Percentiles rank a stretch among this genome's conserved stretches.
Evolutionary conservation across 331 rosid species (phyloP).

Genomic region (Malus hybrid): DNA sequence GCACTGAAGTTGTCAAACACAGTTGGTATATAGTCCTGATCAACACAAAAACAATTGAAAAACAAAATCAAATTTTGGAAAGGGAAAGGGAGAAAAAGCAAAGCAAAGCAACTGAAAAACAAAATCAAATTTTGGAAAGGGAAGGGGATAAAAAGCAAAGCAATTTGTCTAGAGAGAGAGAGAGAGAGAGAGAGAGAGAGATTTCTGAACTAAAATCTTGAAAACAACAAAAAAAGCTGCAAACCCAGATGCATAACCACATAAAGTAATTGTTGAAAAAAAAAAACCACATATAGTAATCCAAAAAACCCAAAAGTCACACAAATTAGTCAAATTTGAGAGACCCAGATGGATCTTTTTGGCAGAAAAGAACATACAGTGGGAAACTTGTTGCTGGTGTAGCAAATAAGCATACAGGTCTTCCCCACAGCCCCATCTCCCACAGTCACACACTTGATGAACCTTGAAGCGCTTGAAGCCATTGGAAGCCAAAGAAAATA

Average conservation of each 20-base stretch:
- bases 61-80: background rate
- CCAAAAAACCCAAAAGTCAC: too few relatives aligned
- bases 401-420: constrained; percentile 82
- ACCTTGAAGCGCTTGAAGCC: constrained; percentile 74
- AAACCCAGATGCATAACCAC: too few relatives aligned
- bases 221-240: too few relatives aligned
- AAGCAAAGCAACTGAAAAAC: background rate
- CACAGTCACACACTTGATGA: constrained; percentile 92
- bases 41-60: constrained; percentile 7
- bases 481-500: constrained; percentile 31
- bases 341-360: too few relatives aligned
- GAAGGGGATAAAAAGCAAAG: background rate
- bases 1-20: constrained; percentile 94
- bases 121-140: background rate
- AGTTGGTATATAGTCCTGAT: constrained; percentile 82
- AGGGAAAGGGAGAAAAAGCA: background rate
- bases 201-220: too few relatives aligned
- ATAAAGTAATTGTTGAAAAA: too few relatives aligned
- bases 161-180: constrained; percentile 1
- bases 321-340: too few relatives aligned
- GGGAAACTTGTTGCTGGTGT: too few relatives aligned
- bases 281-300: too few relatives aligned
- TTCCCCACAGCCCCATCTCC: constrained; percentile 98
- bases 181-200: background rate
- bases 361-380: too few relatives aligned